Conservation (phyloP, 164 flowering plant species). For the Vitis amurensis region DNA sequence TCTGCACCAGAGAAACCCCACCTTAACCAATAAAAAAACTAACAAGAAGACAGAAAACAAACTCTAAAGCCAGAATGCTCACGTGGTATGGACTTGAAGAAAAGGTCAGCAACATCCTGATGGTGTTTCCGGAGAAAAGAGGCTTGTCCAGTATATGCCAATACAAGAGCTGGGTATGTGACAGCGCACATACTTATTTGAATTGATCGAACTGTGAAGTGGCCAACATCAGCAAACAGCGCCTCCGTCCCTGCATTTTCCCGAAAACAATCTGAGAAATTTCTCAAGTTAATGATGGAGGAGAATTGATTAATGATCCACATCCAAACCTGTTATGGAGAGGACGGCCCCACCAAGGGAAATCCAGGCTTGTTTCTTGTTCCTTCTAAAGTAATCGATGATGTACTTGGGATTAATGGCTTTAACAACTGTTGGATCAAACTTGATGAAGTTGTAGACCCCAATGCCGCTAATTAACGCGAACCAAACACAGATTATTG, state of each 20-base stretch:
- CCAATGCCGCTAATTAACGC: no score
- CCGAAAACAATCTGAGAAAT: neutral
- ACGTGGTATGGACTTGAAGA: constrained; percentile 42
- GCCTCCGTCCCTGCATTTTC: constrained; percentile 18
- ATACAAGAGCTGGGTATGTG: constrained; percentile 16
- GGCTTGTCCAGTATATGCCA: constrained; percentile 26
- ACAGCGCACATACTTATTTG: constrained; percentile 23
- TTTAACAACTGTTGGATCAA: neutral
- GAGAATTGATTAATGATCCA: neutral
- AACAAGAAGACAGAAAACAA: no score
- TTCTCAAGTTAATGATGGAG: no score
- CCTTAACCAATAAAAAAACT: neutral
- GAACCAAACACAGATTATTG: no score
- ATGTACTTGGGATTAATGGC: constrained; percentile 24
- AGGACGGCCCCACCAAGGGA: constrained; percentile 24
- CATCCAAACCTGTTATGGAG: constrained; percentile 13
- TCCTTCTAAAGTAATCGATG: constrained; percentile 13
- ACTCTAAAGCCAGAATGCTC: neutral
- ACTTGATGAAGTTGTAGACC: constrained; percentile 11
- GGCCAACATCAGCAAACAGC: constrained; percentile 22
- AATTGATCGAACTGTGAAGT: constrained; percentile 18
- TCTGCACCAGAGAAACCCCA: constrained; percentile 3
- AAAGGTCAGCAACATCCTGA: constrained; percentile 29
- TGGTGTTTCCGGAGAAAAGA: constrained; percentile 47
- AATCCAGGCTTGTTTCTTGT: constrained; percentile 20